Evolutionary conservation across 768 basidiomycete species (phyloP).

Genomic region (Psilocybe subaeruginosa): DNA sequence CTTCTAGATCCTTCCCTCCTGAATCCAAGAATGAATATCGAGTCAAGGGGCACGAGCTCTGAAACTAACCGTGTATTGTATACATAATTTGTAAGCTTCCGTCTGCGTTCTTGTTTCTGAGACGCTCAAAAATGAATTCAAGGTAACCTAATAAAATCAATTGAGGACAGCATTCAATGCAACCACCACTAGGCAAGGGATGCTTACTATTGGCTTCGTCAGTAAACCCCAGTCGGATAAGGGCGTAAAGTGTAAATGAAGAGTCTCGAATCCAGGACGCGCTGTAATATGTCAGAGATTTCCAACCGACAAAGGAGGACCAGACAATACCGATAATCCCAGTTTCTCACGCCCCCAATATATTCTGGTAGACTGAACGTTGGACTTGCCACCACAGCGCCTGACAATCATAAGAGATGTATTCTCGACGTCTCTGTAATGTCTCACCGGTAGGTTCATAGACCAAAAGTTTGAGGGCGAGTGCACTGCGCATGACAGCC

Average conservation of each 20-base stretch:
- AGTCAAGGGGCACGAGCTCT: no score
- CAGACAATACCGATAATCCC: slow-evolving; percentile 65
- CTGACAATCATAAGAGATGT: slow-evolving; percentile 30
- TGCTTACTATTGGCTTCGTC: slow-evolving; percentile 83
- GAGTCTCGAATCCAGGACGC: slow-evolving; percentile 95
- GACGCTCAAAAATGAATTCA: slow-evolving; percentile 87
- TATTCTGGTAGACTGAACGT: slow-evolving; percentile 94
- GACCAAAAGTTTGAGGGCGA: slow-evolving; percentile 92
- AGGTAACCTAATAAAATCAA: slow-evolving; percentile 63
- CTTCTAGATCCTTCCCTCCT: slow-evolving; percentile 81
- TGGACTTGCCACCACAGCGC: slow-evolving; percentile 93
- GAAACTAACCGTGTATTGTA: slow-evolving; percentile 78
- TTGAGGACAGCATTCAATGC: not conserved
- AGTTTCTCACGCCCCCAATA: slow-evolving; percentile 89
- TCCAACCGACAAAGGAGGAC: not conserved
- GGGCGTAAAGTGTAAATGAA: slow-evolving; percentile 93
- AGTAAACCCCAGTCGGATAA: slow-evolving; percentile 93
- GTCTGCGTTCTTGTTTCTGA: slow-evolving; percentile 84
- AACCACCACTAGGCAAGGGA: slow-evolving; percentile 2
- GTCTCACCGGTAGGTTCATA: slow-evolving; percentile 82
- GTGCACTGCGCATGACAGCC: slow-evolving; percentile 87
- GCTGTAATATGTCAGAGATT: slow-evolving; percentile 32
- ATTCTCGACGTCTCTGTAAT: not conserved
- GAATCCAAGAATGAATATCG: not conserved
- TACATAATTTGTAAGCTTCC: slow-evolving; percentile 98